Conservation (phyloP, 495 filamentous ascomycete species). For the Penicillium canescens region DNA sequence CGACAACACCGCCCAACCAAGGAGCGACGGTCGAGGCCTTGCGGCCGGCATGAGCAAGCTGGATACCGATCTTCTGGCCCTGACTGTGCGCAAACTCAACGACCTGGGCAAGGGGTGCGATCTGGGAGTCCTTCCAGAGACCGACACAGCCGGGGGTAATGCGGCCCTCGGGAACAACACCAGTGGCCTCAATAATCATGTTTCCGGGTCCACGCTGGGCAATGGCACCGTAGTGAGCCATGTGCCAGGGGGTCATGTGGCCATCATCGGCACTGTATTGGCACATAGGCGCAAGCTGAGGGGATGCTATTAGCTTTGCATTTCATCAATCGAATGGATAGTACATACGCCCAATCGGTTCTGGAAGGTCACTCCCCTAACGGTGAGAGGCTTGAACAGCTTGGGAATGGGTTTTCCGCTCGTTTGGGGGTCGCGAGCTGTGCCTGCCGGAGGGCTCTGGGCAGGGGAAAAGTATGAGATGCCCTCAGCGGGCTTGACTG, state of each 20-base stretch:
- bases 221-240: conserved; percentile 58
- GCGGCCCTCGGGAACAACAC: conserved; percentile 68
- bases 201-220: conserved; percentile 67
- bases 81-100: conserved; percentile 74
- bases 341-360: conserved; percentile 58
- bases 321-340: background rate
- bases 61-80: conserved; percentile 69
- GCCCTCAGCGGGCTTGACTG: conserved; percentile 44
- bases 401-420: conserved; percentile 60
- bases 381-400: conserved; percentile 65
- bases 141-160: conserved; percentile 74
- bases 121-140: conserved; percentile 74
- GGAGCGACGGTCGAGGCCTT: conserved; percentile 72
- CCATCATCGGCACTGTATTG: conserved; percentile 69
- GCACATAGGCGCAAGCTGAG: conserved; percentile 60
- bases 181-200: conserved; percentile 71
- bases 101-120: conserved; percentile 59
- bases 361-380: conserved; percentile 59
- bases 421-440: conserved; percentile 60
- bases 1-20: conserved; percentile 55
- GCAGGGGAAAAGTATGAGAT: conserved; percentile 70
- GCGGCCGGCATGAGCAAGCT: conserved; percentile 74
- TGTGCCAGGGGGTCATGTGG: conserved; percentile 63
- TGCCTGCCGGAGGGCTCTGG: conserved; percentile 64
- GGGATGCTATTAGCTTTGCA: conserved; percentile 7